A percentile compares a stretch with the other conserved stretches of the same genome.
These are phyloP conservation scores for Echium plantagineum DNA, from an alignment of 257 asterid genomes.

Conservation along the genomic window DNA sequence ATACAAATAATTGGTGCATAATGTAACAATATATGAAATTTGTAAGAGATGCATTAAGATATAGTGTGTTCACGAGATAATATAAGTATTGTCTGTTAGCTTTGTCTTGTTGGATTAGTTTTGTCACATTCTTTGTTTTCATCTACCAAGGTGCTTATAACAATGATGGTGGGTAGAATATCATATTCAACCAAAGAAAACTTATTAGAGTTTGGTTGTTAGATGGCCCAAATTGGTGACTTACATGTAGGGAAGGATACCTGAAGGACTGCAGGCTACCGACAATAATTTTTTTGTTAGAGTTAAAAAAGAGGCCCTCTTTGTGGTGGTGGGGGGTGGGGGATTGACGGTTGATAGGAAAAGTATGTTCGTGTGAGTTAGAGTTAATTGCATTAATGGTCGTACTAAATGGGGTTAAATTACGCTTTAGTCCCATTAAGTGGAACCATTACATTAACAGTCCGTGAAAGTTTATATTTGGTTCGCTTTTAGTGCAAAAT, in stretches of 20 bases:
- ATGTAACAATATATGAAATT: slow-evolving; percentile 12
- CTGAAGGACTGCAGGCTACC: neutral
- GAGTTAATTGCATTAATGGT: too few relatives aligned
- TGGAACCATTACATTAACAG: too few relatives aligned
- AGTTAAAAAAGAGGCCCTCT: neutral
- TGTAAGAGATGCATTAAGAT: slow-evolving; percentile 10
- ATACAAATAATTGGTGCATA: slow-evolving; percentile 29
- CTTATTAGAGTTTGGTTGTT: neutral
- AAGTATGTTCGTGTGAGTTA: too few relatives aligned
- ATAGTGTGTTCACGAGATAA: slow-evolving; percentile 21
- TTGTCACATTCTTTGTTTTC: slow-evolving; percentile 31
- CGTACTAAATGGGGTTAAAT: too few relatives aligned
- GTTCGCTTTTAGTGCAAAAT: too few relatives aligned
- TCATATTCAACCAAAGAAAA: slow-evolving; percentile 7
- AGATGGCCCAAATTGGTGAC: neutral
- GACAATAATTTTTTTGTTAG: neutral
- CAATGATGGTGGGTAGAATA: slow-evolving; percentile 27
- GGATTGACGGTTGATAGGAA: neutral
- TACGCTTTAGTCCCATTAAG: too few relatives aligned
- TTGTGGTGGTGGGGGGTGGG: neutral
- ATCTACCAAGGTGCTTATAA: slow-evolving; percentile 15
- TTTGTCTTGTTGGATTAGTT: slow-evolving; percentile 23
- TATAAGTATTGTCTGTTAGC: slow-evolving; percentile 28
- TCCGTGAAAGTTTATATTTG: too few relatives aligned
- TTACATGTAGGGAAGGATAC: neutral